Percentiles rank a stretch among this genome's conserved stretches.
phyloP scores from a whole-genome alignment of 257 asterid species.

The Capsicum pubescens region DNA sequence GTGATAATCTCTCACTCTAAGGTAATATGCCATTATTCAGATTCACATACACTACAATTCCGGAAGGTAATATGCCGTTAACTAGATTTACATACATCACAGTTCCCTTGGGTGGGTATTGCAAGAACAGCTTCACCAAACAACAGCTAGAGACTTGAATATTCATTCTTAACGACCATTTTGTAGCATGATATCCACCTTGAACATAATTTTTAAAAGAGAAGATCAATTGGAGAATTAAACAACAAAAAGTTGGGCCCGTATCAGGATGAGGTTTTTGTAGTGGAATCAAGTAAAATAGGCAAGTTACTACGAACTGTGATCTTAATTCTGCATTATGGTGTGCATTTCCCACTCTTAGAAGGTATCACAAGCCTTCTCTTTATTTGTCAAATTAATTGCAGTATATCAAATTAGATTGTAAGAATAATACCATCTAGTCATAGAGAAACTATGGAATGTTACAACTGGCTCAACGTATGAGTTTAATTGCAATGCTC shows the following conservation, averaged over 20 bases:
- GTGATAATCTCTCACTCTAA: conserved; percentile 6
- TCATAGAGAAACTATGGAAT: conserved; percentile 8
- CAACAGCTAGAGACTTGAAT: background rate
- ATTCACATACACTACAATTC: conserved; percentile 3
- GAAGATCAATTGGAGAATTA: background rate
- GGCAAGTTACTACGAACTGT: background rate
- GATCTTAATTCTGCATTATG: background rate
- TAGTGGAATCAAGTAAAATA: background rate
- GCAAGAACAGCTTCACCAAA: background rate
- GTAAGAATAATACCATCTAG: background rate
- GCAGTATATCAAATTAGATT: conserved; percentile 11
- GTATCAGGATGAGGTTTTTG: background rate
- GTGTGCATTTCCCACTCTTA: background rate
- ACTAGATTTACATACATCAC: background rate
- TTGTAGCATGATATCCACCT: conserved; percentile 7
- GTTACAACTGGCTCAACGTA: conserved; percentile 2
- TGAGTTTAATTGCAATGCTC: background rate
- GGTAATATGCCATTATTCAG: conserved; percentile 1
- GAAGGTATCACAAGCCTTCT: conserved; percentile 1
- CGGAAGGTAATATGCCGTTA: background rate
- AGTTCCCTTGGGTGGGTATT: background rate
- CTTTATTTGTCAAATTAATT: conserved; percentile 17
- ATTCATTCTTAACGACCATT: background rate
- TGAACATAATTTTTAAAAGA: conserved; percentile 4
- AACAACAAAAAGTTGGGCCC: background rate